Evolutionary conservation across 352 stramenopile genomes (phyloP).

Genomic region (Pythium scleroteichum): DNA sequence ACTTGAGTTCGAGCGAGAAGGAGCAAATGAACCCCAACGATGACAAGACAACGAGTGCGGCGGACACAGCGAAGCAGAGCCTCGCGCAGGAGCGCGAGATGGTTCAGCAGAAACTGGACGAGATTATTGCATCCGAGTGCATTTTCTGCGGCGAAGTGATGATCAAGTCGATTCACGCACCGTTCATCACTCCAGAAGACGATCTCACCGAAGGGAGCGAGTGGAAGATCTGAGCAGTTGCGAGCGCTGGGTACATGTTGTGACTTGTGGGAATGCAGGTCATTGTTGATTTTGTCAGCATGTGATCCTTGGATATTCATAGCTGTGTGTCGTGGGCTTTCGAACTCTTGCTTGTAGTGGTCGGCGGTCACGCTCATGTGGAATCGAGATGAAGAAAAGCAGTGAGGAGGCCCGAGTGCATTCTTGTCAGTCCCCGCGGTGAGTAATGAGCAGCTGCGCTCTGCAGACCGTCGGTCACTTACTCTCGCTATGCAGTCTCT

Average conservation of each 20-base stretch:
- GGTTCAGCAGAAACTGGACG: conserved; percentile 92
- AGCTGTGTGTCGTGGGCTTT: not conserved
- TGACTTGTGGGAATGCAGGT: conserved; percentile 20
- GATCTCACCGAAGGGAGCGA: conserved; percentile 75
- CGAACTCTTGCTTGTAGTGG: too few relatives aligned
- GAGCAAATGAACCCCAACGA: conserved; percentile 61
- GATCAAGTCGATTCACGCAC: conserved; percentile 93
- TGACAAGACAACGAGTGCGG: conserved; percentile 42
- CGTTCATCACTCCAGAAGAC: conserved; percentile 91
- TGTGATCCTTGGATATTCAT: conserved; percentile 25
- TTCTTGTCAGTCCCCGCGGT: conserved; percentile 13
- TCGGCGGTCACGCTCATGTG: too few relatives aligned
- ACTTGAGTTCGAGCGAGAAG: conserved; percentile 72
- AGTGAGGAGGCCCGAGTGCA: too few relatives aligned
- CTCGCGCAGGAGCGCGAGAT: conserved; percentile 87
- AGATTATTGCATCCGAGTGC: conserved; percentile 94
- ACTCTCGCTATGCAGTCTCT: not conserved
- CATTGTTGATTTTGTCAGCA: conserved; percentile 14
- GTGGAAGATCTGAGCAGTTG: conserved; percentile 74
- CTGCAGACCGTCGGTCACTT: not conserved
- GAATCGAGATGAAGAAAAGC: too few relatives aligned
- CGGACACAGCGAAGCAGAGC: conserved; percentile 69
- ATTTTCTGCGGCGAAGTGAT: conserved; percentile 95
- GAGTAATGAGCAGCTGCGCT: not conserved
- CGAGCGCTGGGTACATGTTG: conserved; percentile 12